Base-by-base conservation (phyloP, 176 grass and related monocot genomes). In the Saccharum spontaneum region DNA sequence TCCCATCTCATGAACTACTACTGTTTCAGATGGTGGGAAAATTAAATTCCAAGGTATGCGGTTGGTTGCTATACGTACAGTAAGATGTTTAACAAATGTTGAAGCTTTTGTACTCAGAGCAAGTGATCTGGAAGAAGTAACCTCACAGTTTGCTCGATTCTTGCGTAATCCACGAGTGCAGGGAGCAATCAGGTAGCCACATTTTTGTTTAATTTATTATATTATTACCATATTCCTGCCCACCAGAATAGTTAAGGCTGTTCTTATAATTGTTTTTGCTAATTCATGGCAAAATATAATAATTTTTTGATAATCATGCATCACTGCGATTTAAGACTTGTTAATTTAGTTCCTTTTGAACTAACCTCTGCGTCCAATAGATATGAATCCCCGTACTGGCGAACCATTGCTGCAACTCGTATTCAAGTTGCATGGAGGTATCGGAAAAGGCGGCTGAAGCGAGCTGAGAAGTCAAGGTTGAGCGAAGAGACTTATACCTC, bases 401-500 rank as follows among this genome's bases (percentile, higher is more conserved):
- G 93, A 69, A 90, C 89, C 64, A 88, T 93, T 43, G 97, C 97
- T 69, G 93, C 93, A 31, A 86, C 86, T 5, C 71, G 87, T 33
- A 95, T 98, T 84, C 97, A 98, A 80, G 97, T 94, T 30, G 88
- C 93, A 23, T 98, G 97, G 97, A 95, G 93, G 76, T 92, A 98
- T 39, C 74, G 97, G 18, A 88, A 92, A 59, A 95, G 91, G 68
- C 86, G 93, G 7, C 78, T 95, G 66, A 92, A 82, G 68, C 82
- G 93, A 38, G 68, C 83, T 24, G 89, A 86, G 84, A 59, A 50
- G 75, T 86, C 83, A 22, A 89, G 66, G 60, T 69, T 85, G 64
- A 82, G 75, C 12, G 85, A 94, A 50, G 67, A 82, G 37, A 82
- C 87, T 22, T 78, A 76, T 18, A 69, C 67, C 30, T 67, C 73